Evolutionary conservation across 306 rosid genomes (phyloP).

Genomic region (Hippophae gyantsensis): DNA sequence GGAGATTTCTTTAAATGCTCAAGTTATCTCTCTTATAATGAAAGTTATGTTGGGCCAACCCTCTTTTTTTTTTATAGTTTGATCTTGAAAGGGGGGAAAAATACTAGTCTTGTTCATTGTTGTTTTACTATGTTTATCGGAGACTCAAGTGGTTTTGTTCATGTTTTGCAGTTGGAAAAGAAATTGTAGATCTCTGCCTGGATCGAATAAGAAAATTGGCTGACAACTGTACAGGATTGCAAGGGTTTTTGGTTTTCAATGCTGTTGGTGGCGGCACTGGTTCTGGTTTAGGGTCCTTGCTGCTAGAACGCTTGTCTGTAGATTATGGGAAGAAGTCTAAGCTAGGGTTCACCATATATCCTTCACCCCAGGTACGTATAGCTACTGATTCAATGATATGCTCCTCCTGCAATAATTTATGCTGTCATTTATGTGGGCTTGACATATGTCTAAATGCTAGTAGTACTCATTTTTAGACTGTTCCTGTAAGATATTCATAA

Average conservation of each 20-base stretch:
- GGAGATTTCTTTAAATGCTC: background rate
- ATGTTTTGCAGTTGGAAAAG: constrained; percentile 53
- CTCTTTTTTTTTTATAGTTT: background rate
- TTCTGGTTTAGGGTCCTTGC: constrained; percentile 82
- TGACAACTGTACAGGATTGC: constrained; percentile 94
- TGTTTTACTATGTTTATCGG: no score
- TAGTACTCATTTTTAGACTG: background rate
- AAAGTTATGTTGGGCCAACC: background rate
- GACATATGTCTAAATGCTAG: background rate
- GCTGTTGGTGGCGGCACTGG: constrained; percentile 99
- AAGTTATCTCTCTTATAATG: background rate
- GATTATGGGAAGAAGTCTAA: constrained; percentile 93
- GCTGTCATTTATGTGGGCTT: background rate
- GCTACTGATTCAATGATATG: background rate
- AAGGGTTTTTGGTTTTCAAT: constrained; percentile 85
- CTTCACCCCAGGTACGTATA: constrained; percentile 89
- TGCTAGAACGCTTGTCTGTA: constrained; percentile 83
- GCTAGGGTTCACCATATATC: constrained; percentile 93
- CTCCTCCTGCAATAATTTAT: background rate
- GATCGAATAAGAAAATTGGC: constrained; percentile 91
- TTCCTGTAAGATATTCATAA: background rate
- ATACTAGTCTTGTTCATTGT: no score
- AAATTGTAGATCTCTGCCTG: constrained; percentile 92
- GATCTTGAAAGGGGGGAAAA: no score
- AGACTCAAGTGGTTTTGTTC: background rate